A percentile compares a stretch with the other conserved stretches of the same genome.
phyloP scores from a whole-genome alignment of 306 rosid species.

The Glycine soja region DNA sequence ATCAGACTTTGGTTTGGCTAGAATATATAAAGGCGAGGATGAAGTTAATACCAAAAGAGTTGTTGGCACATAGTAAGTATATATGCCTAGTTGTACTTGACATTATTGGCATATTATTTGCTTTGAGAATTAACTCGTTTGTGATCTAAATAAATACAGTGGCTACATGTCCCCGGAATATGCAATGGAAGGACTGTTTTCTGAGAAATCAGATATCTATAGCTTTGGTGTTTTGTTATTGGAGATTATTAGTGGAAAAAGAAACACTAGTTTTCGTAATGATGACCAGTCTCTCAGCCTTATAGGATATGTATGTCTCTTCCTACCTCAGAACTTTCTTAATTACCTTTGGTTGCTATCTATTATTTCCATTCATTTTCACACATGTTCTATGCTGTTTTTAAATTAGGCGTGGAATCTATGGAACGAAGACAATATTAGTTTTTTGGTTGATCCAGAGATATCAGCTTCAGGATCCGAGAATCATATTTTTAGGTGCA shows the following conservation, averaged over 20 bases:
- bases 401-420: slow-evolving; percentile 54
- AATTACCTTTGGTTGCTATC: neutral
- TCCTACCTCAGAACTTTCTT: neutral
- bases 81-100: neutral
- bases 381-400: neutral
- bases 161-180: slow-evolving; percentile 53
- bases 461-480: slow-evolving; percentile 38
- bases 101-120: neutral
- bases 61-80: slow-evolving; percentile 52
- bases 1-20: slow-evolving; percentile 52
- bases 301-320: slow-evolving; percentile 49
- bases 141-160: slow-evolving; percentile 14
- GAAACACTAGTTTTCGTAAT: slow-evolving; percentile 48
- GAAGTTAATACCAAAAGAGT: slow-evolving; percentile 50
- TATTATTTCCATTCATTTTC: neutral
- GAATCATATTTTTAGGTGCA: slow-evolving; percentile 51
- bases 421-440: slow-evolving; percentile 48
- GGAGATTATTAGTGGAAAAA: slow-evolving; percentile 51
- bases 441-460: slow-evolving; percentile 39
- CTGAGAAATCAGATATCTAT: slow-evolving; percentile 48
- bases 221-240: slow-evolving; percentile 50
- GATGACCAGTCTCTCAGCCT: slow-evolving; percentile 46
- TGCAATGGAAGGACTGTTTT: slow-evolving; percentile 52
- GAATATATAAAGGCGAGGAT: slow-evolving; percentile 46
- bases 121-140: neutral